Base-by-base conservation (phyloP, 495 filamentous ascomycete genomes). In the Pseudevernia furfuracea region DNA sequence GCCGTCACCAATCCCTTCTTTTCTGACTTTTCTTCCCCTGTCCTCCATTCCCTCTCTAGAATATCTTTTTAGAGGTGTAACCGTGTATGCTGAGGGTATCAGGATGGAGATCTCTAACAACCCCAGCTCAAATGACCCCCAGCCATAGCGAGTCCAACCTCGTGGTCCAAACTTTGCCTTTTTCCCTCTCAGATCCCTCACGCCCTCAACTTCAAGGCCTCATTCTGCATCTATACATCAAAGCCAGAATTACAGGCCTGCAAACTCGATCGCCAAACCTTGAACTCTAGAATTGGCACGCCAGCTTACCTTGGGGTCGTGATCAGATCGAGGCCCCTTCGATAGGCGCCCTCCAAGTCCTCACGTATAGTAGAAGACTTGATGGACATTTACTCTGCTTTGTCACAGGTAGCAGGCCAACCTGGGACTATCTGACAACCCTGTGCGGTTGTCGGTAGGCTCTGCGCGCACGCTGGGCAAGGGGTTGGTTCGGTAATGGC, bases 301-400 rank as follows among this genome's bases (percentile, higher is more conserved):
- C 21, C 21, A 8, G 21, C 21, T 2, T 23, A 7, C 7, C 21
- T 23, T 9, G 3, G 15, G 43, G 23, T 46, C 15, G 21, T 23
- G 37, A 39, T 39, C 37, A 11, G 37, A 14, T 39, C 10, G 37
- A 5, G 21, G 46, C 10, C 46, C 11, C n/a, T 53, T 32, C 12
- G 15, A 14, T 19, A 30, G 28, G n/a, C 60, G 56, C 61, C 65
- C 65, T 67, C 56, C 55, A 60, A 67, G 28, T 56, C 44, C 19
- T 56, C 65, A 64, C 65, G 41, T 67, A 60, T 59, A 67, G 65
- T 56, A 38, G 46, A 46, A 36, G 56, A 28, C 60, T 60, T 56
- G 52, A 61, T 67, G 65, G 65, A 67, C 61, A 52, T 46, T 62
- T 46, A 19, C 44, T 28, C 4, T 49, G 56, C 36, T 21, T 39